Evolutionary conservation across 164 flowering plant species (phyloP).

Genomic region (Vitis rupestris): DNA sequence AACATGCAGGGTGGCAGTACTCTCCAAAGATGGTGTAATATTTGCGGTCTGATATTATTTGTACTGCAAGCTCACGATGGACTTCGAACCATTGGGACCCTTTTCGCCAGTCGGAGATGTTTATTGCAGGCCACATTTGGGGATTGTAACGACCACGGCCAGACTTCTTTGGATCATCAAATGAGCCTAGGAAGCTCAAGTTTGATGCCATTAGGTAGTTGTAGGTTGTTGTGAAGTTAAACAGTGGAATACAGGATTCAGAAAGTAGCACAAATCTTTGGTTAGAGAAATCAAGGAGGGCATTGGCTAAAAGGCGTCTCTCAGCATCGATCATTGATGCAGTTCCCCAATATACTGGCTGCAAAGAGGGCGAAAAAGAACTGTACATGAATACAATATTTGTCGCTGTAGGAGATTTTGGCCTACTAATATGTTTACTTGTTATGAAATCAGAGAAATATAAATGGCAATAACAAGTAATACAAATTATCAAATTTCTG

Average conservation of each 20-base stretch:
- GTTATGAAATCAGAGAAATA: no score
- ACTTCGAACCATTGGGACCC: constrained; percentile 43
- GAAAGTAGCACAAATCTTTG: constrained; percentile 32
- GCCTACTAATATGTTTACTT: no score
- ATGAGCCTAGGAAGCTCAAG: constrained; percentile 23
- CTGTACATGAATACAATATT: no score
- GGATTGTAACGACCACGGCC: constrained; percentile 35
- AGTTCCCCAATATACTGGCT: constrained; percentile 34
- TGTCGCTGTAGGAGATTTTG: no score
- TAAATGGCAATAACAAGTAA: no score
- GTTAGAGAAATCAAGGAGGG: constrained; percentile 34
- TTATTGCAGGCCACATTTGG: constrained; percentile 24
- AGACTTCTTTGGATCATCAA: constrained; percentile 14
- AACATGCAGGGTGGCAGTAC: constrained; percentile 24
- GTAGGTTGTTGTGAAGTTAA: constrained; percentile 26
- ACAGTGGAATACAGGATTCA: constrained; percentile 37
- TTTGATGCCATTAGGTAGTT: constrained; percentile 23
- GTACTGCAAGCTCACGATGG: constrained; percentile 25
- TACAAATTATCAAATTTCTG: no score
- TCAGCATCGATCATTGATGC: constrained; percentile 31
- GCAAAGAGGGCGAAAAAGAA: not conserved
- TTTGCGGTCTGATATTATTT: constrained; percentile 18
- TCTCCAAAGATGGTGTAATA: constrained; percentile 17
- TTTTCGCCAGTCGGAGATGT: constrained; percentile 35
- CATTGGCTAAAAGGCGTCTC: constrained; percentile 34